Base-by-base conservation (phyloP, 1,284 basidiomycete species). In the Ceratobasidium sp. region DNA sequence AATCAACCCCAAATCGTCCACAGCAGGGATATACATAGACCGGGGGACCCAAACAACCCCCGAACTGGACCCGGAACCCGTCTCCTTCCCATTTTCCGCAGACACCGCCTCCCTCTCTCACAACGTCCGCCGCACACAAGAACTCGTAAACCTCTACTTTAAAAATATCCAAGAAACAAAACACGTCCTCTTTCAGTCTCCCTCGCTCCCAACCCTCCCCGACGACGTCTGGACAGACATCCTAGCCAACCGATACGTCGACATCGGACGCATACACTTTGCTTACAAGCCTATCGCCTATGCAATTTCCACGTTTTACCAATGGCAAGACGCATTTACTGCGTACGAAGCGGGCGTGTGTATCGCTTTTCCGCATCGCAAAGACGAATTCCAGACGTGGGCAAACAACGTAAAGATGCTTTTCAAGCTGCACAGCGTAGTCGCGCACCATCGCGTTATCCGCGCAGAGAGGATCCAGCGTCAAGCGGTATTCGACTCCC, bases 241-340 rank as follows among this genome's bases (percentile, higher is more conserved):
- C 23, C 20, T 64, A 23, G 60, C 60, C 10, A 44, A 64, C 14
- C 60, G 60, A 64, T 64, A 64, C 20, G 60, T 64, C 38, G 38
- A 64, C 20, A 41, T 64, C 16, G 60, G 38, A n/a, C 60, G 60
- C 60, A 64, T 64, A 64, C 60, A 64, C 38, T 20, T 64, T 41
- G 60, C 35, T 10, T 64, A 64, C 60, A 64, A 23, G 8, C 38
- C 38, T 5, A n/a, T 20, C 20, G 60, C 4, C 35, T 64, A 20
- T 23, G 6, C 38, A 2, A 64, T 64, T 20, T 41, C 60, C n/a
- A 41, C 60, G 1, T 33, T 20, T n/a, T 5, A 6, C 1, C 20
- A 64, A 18, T 64, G 60, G 60, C 18, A 38, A 20, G 30, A 18
- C 3, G 60, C 60, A 1, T 64, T 64, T 44, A 23, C 35, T 20